A percentile compares a stretch with the other conserved stretches of the same genome.
phyloP scores from a whole-genome alignment of 495 filamentous ascomycete genomes.

The Haplographium delicatum region DNA sequence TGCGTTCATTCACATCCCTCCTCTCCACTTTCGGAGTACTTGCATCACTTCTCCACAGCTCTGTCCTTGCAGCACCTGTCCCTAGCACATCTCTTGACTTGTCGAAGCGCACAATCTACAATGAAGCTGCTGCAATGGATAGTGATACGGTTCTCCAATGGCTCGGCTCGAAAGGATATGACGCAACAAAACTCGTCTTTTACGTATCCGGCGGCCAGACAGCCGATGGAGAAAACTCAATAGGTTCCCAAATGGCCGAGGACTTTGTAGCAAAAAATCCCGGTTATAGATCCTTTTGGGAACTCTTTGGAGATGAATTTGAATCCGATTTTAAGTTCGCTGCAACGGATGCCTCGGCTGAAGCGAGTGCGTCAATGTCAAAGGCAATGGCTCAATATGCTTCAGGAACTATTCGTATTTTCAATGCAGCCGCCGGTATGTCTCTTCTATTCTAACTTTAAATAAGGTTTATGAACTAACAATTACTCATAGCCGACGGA shows the following conservation, averaged over 20 bases:
- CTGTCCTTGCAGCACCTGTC: neutral
- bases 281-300: neutral
- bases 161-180: neutral
- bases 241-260: neutral
- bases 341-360: neutral
- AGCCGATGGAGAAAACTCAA: too few relatives aligned
- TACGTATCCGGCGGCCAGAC: neutral
- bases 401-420: neutral
- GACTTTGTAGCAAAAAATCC: neutral
- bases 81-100: neutral
- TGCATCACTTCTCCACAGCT: neutral
- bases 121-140: neutral
- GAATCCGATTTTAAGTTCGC: neutral
- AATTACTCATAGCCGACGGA: neutral
- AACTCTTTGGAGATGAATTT: neutral
- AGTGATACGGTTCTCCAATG: neutral
- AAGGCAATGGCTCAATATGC: neutral
- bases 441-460: neutral
- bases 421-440: neutral
- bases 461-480: neutral
- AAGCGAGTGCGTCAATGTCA: neutral
- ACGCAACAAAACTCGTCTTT: neutral
- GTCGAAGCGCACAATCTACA: neutral
- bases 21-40: neutral
- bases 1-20: neutral